Base-by-base conservation (phyloP, 495 filamentous ascomycete species). In the Thermochaetoides thermophila region DNA sequence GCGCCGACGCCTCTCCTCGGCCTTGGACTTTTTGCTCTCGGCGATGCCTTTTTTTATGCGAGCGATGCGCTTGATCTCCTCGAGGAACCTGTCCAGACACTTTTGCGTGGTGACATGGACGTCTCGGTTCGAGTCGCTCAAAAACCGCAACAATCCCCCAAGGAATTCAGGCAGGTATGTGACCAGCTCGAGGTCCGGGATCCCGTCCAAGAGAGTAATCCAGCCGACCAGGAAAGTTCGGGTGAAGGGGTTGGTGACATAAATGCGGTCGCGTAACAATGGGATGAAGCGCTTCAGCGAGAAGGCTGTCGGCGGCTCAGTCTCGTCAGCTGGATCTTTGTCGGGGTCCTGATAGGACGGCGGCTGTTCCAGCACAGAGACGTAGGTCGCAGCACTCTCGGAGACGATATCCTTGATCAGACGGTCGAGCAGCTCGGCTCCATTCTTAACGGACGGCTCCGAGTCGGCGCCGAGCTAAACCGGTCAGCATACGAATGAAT, bases 381-480 rank as follows among this genome's bases (percentile, higher is more conserved):
- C 76, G 53, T 96, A 96, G 5, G 86, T 87, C 18, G 91, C 80
- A 4, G 91, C 91, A 4, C 85, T 94, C 56, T 99, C 91, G 1
- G 87, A 79, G 4, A 96, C 87, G 31, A 99, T 99, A 47, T 99
- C 91, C 53, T 99, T 99, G 37, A 99, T 76, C 14, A 99, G 64
- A 11, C 91, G 81, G 57, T 99, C 91, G 4, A 99, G 68, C 35
- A 99, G 72, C 50, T 99, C 91, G 11, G 91, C 91, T 6, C 91
- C 91, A 47, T 99, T 99, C 54, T 99, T 99, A 31, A 99, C 91
- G 0, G 89, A 96, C 11, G 93, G 65, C 47, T 99, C 91, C 2
- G 84, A 81, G 52, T 99, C 91, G 12, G 91, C 91, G 9, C 89
- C 87, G 32, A 99, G 69, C 86, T 96, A 42, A 19, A 31, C n/a